Conservation (phyloP, 352 stramenopile genomes). For the Globisporangium cystogenes region DNA sequence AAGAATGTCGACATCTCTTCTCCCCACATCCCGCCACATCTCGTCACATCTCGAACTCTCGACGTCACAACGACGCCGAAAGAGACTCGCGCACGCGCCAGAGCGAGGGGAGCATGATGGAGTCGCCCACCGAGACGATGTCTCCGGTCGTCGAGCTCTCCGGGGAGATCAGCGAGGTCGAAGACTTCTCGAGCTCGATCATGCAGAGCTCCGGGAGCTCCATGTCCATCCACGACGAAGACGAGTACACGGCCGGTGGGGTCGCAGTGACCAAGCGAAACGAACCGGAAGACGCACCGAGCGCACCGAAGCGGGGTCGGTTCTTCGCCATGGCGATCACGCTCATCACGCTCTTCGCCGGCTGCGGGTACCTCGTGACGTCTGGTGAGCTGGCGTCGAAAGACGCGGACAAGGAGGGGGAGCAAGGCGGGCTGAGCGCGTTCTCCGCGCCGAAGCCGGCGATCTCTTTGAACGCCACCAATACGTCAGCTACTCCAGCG, state of each 20-base stretch:
- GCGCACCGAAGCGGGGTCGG: constrained; percentile 1
- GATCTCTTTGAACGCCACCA: background rate
- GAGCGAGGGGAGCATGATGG: no score
- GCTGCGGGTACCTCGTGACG: constrained; percentile 5
- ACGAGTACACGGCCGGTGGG: constrained; percentile 1
- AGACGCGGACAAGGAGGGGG: background rate
- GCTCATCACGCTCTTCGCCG: constrained; percentile 7
- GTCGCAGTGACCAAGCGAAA: background rate
- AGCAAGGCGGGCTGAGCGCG: background rate
- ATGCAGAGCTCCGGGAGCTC: constrained; percentile 12
- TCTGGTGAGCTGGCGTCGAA: background rate
- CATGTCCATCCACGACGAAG: constrained; percentile 4
- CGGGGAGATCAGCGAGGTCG: constrained; percentile 10
- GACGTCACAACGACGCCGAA: no score
- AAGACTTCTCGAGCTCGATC: constrained; percentile 9
- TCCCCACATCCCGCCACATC: no score
- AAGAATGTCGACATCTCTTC: no score
- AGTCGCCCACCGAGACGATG: background rate
- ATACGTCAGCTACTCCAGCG: background rate
- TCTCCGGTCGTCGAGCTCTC: constrained; percentile 9
- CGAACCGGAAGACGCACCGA: background rate
- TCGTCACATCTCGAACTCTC: no score
- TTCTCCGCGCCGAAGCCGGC: background rate
- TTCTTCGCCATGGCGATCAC: constrained; percentile 1
- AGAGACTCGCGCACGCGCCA: no score